Conservation (phyloP, 257 asterid genomes). For the Marsdenia floribunda region DNA sequence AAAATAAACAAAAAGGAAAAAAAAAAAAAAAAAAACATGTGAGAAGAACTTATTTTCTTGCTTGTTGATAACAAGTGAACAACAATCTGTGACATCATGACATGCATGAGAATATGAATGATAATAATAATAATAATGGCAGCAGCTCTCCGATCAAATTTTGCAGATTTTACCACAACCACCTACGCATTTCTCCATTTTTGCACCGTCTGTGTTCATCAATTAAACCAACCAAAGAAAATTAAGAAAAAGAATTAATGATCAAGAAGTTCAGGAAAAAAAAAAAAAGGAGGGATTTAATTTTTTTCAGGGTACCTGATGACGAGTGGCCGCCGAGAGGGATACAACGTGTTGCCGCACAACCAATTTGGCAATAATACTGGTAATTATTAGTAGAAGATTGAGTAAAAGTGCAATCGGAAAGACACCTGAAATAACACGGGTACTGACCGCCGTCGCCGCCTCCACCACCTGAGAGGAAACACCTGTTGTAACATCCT, state of each 20-base stretch:
- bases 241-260: background rate
- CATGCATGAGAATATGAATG: too few relatives aligned
- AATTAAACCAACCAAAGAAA: background rate
- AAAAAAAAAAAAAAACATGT: background rate
- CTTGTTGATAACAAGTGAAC: background rate
- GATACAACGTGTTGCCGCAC: constrained; percentile 31
- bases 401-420: constrained; percentile 31
- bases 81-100: background rate
- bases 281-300: too few relatives aligned
- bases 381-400: constrained; percentile 17
- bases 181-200: constrained; percentile 33
- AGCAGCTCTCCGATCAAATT: background rate
- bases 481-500: constrained; percentile 54
- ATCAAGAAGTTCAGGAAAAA: background rate
- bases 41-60: background rate
- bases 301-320: constrained; percentile 22
- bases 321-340: constrained; percentile 8
- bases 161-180: constrained; percentile 23
- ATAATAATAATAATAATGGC: too few relatives aligned
- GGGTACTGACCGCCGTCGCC: constrained; percentile 10
- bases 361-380: constrained; percentile 48
- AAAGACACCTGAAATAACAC: constrained; percentile 40
- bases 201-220: constrained; percentile 32
- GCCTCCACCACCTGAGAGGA: constrained; percentile 4
- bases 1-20: too few relatives aligned